Evolutionary conservation across 768 basidiomycete species (phyloP).

Genomic region (Strobilomyces confusus): DNA sequence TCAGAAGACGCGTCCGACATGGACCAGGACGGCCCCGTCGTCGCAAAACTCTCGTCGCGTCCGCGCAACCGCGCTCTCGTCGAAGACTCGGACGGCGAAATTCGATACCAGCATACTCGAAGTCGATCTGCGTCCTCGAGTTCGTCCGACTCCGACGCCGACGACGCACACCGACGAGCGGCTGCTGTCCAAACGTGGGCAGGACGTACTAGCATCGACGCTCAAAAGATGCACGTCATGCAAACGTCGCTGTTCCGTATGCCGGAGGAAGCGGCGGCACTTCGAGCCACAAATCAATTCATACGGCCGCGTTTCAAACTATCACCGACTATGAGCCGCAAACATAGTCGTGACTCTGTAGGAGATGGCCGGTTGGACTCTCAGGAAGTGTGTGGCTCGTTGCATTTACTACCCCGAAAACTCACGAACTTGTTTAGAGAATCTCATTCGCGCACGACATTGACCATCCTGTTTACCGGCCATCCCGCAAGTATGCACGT

Average conservation of each 20-base stretch:
- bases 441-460: conserved; percentile 75
- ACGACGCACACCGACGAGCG: conserved; percentile 27
- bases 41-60: conserved; percentile 26
- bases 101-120: conserved; percentile 40
- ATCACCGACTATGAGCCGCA: conserved; percentile 46
- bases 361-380: conserved; percentile 64
- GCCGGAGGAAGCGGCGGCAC: conserved; percentile 67
- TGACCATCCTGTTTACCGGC: conserved; percentile 62
- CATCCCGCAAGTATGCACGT: conserved; percentile 77
- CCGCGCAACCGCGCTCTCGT: conserved; percentile 44
- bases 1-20: conserved; percentile 43
- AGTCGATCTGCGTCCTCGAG: conserved; percentile 34
- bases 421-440: conserved; percentile 43
- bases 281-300: conserved; percentile 50
- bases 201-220: conserved; percentile 70
- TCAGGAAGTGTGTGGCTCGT: conserved; percentile 47
- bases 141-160: conserved; percentile 21
- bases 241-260: conserved; percentile 81
- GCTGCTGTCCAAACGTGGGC: conserved; percentile 66
- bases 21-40: conserved; percentile 47
- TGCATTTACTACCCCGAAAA: neutral
- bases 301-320: conserved; percentile 33
- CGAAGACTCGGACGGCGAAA: conserved; percentile 54
- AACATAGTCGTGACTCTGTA: conserved; percentile 77
- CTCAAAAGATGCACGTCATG: conserved; percentile 91